Percentiles rank a stretch among this genome's conserved stretches.
Evolutionary conservation across 169 alveolate species (phyloP).

Genomic region (Plasmodium coatneyi): DNA sequence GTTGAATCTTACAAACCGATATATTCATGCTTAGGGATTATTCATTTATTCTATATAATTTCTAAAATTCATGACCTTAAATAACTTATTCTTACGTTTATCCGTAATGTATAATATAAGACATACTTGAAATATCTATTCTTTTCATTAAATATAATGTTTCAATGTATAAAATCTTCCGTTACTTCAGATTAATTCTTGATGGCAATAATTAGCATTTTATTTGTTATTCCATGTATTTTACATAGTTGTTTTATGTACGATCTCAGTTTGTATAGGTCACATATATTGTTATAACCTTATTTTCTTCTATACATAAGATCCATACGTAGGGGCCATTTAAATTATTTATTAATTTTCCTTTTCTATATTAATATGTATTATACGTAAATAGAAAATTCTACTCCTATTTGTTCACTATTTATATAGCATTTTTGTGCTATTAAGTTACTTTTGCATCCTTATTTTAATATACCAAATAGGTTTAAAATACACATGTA

Average conservation of each 20-base stretch:
- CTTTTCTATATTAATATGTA: neutral
- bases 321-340: neutral
- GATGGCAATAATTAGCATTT: neutral
- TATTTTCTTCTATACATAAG: neutral
- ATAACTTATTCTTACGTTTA: neutral
- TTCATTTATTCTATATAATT: neutral
- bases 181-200: neutral
- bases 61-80: neutral
- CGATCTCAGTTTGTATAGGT: neutral
- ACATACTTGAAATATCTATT: neutral
- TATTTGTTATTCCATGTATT: neutral
- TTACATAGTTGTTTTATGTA: neutral
- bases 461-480: neutral
- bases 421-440: neutral
- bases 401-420: neutral
- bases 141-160: neutral
- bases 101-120: neutral
- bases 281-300: neutral
- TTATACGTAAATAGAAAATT: neutral
- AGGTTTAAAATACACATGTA: neutral
- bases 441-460: neutral
- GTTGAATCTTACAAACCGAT: neutral
- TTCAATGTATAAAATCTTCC: neutral
- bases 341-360: neutral
- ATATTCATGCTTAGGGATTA: neutral